A percentile compares a stretch with the other conserved stretches of the same genome.
Conservation (phyloP, 2,329 filamentous ascomycete species). For the Trichoderma sp. region DNA sequence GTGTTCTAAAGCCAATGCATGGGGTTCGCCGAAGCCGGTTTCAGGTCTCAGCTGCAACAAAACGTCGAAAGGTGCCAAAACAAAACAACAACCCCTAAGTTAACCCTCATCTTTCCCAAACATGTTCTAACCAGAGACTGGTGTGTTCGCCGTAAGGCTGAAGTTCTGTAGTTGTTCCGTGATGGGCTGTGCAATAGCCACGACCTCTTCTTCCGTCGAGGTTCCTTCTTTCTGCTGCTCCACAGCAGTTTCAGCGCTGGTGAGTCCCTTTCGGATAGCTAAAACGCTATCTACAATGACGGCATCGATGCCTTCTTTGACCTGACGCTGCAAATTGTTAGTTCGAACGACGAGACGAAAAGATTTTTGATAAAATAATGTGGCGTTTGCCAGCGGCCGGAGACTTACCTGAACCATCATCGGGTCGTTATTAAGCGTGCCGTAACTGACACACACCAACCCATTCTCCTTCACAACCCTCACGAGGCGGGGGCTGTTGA, state of each 20-base stretch:
- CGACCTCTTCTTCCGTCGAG: slow-evolving; percentile 2
- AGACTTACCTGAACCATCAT: slow-evolving; percentile 76
- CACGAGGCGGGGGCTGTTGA: slow-evolving; percentile 85
- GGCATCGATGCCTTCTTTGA: slow-evolving; percentile 92
- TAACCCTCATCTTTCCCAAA: not conserved
- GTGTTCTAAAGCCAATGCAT: not conserved
- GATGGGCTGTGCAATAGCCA: not conserved
- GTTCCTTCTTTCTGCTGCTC: slow-evolving; percentile 16
- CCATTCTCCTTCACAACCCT: slow-evolving; percentile 93
- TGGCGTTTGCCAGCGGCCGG: not conserved
- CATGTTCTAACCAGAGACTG: not conserved
- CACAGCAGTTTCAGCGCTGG: slow-evolving; percentile 39
- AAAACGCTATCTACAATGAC: slow-evolving; percentile 97
- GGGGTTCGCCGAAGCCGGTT: not conserved
- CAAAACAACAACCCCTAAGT: not conserved
- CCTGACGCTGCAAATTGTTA: slow-evolving; percentile 67
- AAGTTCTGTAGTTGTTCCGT: slow-evolving; percentile 14
- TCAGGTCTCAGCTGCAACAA: not conserved
- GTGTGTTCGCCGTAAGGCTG: slow-evolving; percentile 5
- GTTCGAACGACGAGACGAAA: no score
- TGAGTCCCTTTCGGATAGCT: slow-evolving; percentile 87
- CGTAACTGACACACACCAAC: slow-evolving; percentile 93
- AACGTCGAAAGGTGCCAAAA: not conserved
- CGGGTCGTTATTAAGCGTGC: slow-evolving; percentile 84
- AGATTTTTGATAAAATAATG: not conserved